phyloP scores from a whole-genome alignment of 768 basidiomycete species.

The Guyanaporus albipodus region DNA sequence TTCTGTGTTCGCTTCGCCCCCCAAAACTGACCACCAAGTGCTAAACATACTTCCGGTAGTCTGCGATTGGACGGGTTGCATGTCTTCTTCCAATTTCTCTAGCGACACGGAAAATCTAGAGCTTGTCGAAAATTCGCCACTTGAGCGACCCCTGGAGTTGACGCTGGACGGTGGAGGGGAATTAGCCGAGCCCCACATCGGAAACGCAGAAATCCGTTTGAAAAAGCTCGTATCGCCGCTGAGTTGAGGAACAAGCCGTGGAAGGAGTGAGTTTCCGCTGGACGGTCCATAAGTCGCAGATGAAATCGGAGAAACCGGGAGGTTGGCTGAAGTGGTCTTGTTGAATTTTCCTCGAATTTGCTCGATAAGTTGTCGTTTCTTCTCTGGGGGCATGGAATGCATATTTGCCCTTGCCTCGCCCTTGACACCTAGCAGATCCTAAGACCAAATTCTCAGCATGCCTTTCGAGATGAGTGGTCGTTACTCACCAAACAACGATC shows the following conservation, averaged over 20 bases:
- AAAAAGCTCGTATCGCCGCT: slow-evolving; percentile 70
- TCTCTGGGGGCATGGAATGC: slow-evolving; percentile 54
- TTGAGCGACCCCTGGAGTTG: slow-evolving; percentile 33
- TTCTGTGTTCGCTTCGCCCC: slow-evolving; percentile 39
- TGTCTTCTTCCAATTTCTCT: slow-evolving; percentile 28
- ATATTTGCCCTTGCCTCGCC: slow-evolving; percentile 63
- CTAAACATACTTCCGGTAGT: slow-evolving; percentile 73
- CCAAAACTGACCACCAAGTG: slow-evolving; percentile 72
- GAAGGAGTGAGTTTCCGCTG: slow-evolving; percentile 50
- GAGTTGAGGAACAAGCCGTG: slow-evolving; percentile 67
- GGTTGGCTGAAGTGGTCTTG: slow-evolving; percentile 29
- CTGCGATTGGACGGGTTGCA: slow-evolving; percentile 53
- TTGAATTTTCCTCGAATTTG: slow-evolving; percentile 43
- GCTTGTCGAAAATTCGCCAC: slow-evolving; percentile 35
- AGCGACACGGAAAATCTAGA: slow-evolving; percentile 21
- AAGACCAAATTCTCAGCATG: slow-evolving; percentile 5
- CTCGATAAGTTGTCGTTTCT: slow-evolving; percentile 63
- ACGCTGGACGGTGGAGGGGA: slow-evolving; percentile 32
- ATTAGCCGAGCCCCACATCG: slow-evolving; percentile 50
- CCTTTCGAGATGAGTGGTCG: not conserved
- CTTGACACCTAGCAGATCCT: slow-evolving; percentile 75
- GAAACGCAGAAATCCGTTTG: slow-evolving; percentile 58
- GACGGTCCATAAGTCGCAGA: slow-evolving; percentile 58
- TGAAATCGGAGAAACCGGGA: slow-evolving; percentile 31
- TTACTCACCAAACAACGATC: slow-evolving; percentile 64